Percentiles rank a stretch among this genome's conserved stretches.
These are phyloP conservation scores for Dendrothele bispora DNA, from an alignment of 768 basidiomycete genomes.

Conservation along the genomic window DNA sequence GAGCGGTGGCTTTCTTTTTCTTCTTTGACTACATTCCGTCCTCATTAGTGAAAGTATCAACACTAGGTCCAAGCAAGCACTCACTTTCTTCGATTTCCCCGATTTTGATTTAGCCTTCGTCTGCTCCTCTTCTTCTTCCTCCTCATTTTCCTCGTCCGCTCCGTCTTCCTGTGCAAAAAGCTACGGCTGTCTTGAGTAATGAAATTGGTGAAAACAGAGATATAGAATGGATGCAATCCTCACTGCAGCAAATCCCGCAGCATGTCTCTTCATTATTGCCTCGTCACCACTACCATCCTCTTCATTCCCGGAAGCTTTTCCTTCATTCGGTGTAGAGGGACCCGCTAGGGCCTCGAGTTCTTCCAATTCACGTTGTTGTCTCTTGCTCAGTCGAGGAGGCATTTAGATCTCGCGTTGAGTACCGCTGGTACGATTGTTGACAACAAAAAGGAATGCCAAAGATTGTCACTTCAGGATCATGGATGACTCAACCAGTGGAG, in stretches of 20 bases:
- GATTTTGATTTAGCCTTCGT: constrained; percentile 16
- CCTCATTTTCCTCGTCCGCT: constrained; percentile 24
- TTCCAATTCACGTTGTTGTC: constrained; percentile 84
- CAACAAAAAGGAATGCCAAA: no score
- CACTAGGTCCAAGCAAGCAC: background rate
- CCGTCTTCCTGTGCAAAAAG: constrained; percentile 38
- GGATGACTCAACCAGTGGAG: no score
- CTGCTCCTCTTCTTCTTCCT: constrained; percentile 48
- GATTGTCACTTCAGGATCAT: no score
- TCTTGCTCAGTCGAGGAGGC: constrained; percentile 77
- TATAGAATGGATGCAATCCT: constrained; percentile 15
- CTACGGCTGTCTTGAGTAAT: constrained; percentile 29
- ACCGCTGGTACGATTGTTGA: no score
- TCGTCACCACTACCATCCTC: constrained; percentile 37
- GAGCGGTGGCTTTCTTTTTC: constrained; percentile 40
- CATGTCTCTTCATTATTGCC: constrained; percentile 11
- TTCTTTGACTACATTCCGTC: constrained; percentile 23
- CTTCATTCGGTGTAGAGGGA: constrained; percentile 21
- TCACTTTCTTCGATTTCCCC: constrained; percentile 12
- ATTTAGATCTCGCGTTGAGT: no score
- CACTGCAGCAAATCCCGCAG: constrained; percentile 46
- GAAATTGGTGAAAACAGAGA: background rate
- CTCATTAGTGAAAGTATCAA: background rate
- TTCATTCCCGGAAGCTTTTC: constrained; percentile 23
- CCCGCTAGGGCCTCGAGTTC: constrained; percentile 64